Evolutionary conservation across 306 rosid genomes (phyloP).

Genomic region (Lagenaria siceraria): DNA sequence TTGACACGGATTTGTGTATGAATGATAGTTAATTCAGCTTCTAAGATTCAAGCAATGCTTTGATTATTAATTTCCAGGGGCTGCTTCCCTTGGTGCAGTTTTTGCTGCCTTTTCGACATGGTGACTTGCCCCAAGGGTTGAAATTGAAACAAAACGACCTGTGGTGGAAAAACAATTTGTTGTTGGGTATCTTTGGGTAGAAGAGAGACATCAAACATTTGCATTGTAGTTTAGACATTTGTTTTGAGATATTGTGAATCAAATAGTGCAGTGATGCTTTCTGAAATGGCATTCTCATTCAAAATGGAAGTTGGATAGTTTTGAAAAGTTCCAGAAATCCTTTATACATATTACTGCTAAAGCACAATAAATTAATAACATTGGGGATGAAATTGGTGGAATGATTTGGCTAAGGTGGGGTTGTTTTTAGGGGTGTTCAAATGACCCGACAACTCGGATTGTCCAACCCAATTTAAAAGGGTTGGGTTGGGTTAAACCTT

Average conservation of each 20-base stretch:
- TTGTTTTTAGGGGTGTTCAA: too few relatives aligned
- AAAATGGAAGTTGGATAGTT: too few relatives aligned
- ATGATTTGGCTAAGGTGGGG: background rate
- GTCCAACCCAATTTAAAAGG: too few relatives aligned
- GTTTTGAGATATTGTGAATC: background rate
- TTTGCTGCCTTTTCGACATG: too few relatives aligned
- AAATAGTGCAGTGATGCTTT: background rate
- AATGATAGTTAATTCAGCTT: background rate
- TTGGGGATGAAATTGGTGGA: background rate
- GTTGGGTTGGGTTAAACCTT: too few relatives aligned
- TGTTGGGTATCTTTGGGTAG: background rate
- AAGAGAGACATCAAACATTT: background rate
- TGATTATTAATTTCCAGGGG: too few relatives aligned
- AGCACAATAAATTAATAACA: background rate
- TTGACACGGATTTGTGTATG: background rate
- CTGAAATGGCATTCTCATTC: background rate
- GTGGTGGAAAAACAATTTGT: background rate
- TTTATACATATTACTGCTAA: background rate
- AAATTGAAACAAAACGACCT: too few relatives aligned
- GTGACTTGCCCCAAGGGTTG: too few relatives aligned
- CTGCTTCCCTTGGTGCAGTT: too few relatives aligned
- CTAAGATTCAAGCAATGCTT: background rate
- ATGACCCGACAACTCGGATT: too few relatives aligned
- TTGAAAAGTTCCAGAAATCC: background rate
- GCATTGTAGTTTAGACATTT: background rate